Evolutionary conservation across 1,284 basidiomycete genomes (phyloP).

Genomic region (Wolfiporia cocos): DNA sequence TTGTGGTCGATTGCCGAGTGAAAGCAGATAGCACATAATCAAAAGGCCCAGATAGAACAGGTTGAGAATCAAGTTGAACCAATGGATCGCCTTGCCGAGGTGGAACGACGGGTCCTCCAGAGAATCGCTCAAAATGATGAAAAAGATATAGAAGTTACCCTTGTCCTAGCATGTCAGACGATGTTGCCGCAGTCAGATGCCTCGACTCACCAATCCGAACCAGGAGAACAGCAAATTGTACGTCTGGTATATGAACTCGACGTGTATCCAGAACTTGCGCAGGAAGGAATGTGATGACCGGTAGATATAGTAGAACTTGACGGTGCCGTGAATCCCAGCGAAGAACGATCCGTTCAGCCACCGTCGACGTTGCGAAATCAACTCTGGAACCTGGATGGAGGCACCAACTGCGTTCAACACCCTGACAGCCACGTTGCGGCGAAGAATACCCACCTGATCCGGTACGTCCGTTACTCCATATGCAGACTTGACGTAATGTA

Average conservation of each 20-base stretch:
- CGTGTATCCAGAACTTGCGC: conserved; percentile 91
- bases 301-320: conserved; percentile 93
- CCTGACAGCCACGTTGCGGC: not conserved
- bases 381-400: conserved; percentile 80
- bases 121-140: conserved; percentile 69
- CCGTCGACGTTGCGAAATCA: conserved; percentile 88
- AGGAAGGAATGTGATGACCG: conserved; percentile 80
- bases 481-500: conserved; percentile 93
- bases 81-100: conserved; percentile 51
- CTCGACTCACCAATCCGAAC: conserved; percentile 72
- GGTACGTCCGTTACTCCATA: conserved; percentile 91
- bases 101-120: conserved; percentile 60
- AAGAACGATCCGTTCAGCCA: conserved; percentile 99
- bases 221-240: conserved; percentile 91
- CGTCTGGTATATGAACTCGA: conserved; percentile 90
- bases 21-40: conserved; percentile 86
- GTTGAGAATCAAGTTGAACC: conserved; percentile 74
- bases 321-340: conserved; percentile 84
- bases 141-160: conserved; percentile 90
- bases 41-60: conserved; percentile 88
- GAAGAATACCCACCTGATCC: conserved; percentile 52
- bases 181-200: not conserved
- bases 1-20: conserved; percentile 90
- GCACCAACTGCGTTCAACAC: too few relatives aligned
- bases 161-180: conserved; percentile 20